phyloP scores from a whole-genome alignment of 2,329 filamentous ascomycete genomes.

The Ceratocystis colombiana region DNA sequence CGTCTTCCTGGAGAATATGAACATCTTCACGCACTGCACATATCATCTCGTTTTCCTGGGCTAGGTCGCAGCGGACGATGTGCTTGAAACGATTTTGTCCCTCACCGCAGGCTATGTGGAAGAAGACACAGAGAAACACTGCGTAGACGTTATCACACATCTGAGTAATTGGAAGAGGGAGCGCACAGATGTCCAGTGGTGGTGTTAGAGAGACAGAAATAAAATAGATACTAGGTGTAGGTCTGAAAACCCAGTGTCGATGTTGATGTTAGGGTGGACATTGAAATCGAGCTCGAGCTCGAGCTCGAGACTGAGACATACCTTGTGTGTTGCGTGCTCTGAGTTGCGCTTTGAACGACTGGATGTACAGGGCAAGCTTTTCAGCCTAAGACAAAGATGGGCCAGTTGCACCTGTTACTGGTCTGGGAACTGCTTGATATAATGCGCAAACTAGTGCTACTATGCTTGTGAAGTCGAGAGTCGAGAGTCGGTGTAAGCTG shows the following conservation, averaged over 20 bases:
- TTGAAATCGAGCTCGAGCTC: background rate
- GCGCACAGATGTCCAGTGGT: background rate
- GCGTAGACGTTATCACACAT: slow-evolving; percentile 26
- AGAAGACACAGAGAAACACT: slow-evolving; percentile 23
- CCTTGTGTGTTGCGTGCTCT: slow-evolving; percentile 10
- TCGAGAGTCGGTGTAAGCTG: background rate
- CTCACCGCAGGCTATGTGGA: slow-evolving; percentile 21
- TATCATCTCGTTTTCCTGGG: slow-evolving; percentile 16
- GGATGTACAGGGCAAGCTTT: slow-evolving; percentile 9
- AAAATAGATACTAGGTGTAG: background rate
- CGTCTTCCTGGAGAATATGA: slow-evolving; percentile 24
- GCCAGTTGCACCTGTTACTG: background rate
- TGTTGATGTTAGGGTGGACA: too few relatives aligned
- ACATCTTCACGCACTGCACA: slow-evolving; percentile 22
- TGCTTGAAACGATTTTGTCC: slow-evolving; percentile 23
- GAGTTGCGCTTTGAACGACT: background rate
- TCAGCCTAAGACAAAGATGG: background rate
- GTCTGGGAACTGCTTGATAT: background rate
- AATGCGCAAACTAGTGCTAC: background rate
- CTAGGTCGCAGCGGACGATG: slow-evolving; percentile 22
- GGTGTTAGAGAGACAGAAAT: background rate
- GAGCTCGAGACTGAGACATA: slow-evolving; percentile 16
- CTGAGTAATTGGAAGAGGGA: slow-evolving; percentile 1
- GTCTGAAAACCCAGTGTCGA: background rate
- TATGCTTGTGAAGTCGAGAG: background rate